A percentile compares a stretch with the other conserved stretches of the same genome.
Evolutionary conservation across 1,284 basidiomycete genomes (phyloP).

Genomic region (Trametes pubescens): DNA sequence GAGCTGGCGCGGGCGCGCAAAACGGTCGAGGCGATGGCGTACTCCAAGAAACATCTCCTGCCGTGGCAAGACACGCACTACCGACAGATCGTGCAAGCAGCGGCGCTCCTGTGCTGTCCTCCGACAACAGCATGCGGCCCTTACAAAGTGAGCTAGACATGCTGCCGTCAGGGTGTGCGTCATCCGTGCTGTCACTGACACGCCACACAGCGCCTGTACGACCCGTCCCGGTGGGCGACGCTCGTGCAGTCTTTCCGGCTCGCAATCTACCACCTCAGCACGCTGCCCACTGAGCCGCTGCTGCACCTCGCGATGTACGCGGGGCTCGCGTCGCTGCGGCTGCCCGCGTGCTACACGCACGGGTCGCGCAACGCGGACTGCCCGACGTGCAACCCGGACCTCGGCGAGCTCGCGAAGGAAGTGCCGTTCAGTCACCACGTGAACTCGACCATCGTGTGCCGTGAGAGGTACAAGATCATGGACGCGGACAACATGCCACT

Average conservation of each 20-base stretch:
- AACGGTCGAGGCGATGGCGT: slow-evolving; percentile 82
- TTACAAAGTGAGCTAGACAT: slow-evolving; percentile 62
- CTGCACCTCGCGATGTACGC: slow-evolving; percentile 89
- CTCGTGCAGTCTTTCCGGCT: slow-evolving; percentile 83
- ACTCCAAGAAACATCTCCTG: slow-evolving; percentile 84
- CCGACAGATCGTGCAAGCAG: slow-evolving; percentile 78
- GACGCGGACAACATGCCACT: slow-evolving; percentile 92
- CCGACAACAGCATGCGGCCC: slow-evolving; percentile 71
- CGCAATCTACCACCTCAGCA: slow-evolving; percentile 87
- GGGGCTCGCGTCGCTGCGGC: slow-evolving; percentile 87
- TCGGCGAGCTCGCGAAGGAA: slow-evolving; percentile 82
- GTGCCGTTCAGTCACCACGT: slow-evolving; percentile 95
- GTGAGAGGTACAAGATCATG: slow-evolving; percentile 92
- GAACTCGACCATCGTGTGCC: slow-evolving; percentile 95
- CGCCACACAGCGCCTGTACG: slow-evolving; percentile 78
- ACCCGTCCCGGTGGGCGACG: slow-evolving; percentile 75
- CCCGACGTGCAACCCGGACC: slow-evolving; percentile 85
- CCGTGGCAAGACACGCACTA: slow-evolving; percentile 86
- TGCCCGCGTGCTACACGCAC: slow-evolving; percentile 77
- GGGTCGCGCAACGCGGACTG: slow-evolving; percentile 85
- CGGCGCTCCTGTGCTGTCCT: slow-evolving; percentile 79
- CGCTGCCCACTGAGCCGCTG: slow-evolving; percentile 85
- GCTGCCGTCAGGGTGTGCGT: not conserved
- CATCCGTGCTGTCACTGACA: slow-evolving; percentile 4
- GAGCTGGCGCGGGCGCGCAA: slow-evolving; percentile 84